Evolutionary conservation across 495 filamentous ascomycete species (phyloP).

Genomic region (Penicillium verhagenii): DNA sequence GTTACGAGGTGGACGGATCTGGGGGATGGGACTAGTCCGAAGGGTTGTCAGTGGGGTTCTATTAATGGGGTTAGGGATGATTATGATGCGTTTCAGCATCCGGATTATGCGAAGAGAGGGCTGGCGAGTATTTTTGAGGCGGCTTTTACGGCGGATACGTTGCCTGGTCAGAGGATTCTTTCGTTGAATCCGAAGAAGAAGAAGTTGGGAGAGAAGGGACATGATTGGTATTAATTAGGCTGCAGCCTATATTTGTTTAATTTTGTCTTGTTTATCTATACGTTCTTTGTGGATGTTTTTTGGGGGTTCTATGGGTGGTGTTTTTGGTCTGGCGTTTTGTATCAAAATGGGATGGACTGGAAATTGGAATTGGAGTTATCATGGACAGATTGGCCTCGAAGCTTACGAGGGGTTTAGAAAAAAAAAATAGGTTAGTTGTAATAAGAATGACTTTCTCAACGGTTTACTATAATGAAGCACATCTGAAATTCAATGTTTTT

Average conservation of each 20-base stretch:
- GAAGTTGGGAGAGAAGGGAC: conserved; percentile 44
- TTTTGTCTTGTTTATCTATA: background rate
- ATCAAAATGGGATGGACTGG: background rate
- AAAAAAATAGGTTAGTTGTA: background rate
- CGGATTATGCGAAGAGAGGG: conserved; percentile 44
- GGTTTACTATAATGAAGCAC: background rate
- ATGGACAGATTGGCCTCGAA: background rate
- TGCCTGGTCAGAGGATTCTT: conserved; percentile 56
- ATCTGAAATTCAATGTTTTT: no score
- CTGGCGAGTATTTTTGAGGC: conserved; percentile 59
- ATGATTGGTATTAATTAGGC: conserved; percentile 50
- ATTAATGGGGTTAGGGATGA: conserved; percentile 41
- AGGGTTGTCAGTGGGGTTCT: conserved; percentile 48
- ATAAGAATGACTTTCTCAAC: background rate
- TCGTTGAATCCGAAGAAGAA: conserved; percentile 52
- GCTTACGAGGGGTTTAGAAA: background rate
- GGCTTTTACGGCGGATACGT: conserved; percentile 48
- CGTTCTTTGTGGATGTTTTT: background rate
- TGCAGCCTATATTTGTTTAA: no score
- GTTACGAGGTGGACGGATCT: conserved; percentile 61
- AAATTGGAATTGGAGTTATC: background rate
- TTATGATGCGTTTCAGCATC: conserved; percentile 50
- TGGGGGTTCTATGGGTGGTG: background rate
- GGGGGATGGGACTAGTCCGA: conserved; percentile 49
- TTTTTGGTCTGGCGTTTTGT: background rate